A percentile compares a stretch with the other conserved stretches of the same genome.
These are phyloP conservation scores for Lactarius sp. DNA, from an alignment of 768 basidiomycete genomes.

Conservation along the genomic window DNA sequence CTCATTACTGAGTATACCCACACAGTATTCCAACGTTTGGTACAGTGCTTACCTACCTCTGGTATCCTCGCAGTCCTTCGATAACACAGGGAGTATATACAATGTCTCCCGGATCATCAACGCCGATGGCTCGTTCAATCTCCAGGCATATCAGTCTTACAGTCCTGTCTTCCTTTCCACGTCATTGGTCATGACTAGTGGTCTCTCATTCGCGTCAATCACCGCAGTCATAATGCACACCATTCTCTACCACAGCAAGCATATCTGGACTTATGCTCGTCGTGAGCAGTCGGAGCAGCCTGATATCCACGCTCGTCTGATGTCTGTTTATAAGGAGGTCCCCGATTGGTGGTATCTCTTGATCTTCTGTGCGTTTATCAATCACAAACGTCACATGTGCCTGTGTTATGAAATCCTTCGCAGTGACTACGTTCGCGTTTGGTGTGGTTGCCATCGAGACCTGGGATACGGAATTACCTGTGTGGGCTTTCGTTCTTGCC, in stretches of 20 bases:
- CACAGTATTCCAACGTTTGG: conserved; percentile 2
- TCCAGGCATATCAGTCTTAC: conserved; percentile 50
- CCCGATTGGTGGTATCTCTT: too few species aligned
- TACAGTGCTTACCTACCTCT: conserved; percentile 38
- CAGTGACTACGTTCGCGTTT: conserved; percentile 59
- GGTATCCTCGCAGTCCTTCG: conserved; percentile 56
- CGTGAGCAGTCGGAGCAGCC: too few species aligned
- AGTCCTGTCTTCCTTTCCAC: conserved; percentile 58
- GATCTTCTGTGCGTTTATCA: too few species aligned
- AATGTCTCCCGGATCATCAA: conserved; percentile 56
- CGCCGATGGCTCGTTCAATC: conserved; percentile 49
- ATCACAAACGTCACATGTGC: too few species aligned
- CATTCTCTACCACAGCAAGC: too few species aligned
- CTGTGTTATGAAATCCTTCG: too few species aligned
- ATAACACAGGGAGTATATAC: conserved; percentile 55
- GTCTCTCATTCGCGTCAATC: conserved; percentile 41
- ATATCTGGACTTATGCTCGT: too few species aligned
- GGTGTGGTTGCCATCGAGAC: conserved; percentile 66
- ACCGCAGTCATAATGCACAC: too few species aligned
- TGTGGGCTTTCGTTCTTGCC: conserved; percentile 69
- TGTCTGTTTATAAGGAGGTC: too few species aligned
- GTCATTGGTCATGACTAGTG: conserved; percentile 74
- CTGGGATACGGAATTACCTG: conserved; percentile 68
- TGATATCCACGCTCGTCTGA: too few species aligned
- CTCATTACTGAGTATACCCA: not conserved